Conservation (phyloP, 306 rosid species). For the Ziziphus jujuba region DNA sequence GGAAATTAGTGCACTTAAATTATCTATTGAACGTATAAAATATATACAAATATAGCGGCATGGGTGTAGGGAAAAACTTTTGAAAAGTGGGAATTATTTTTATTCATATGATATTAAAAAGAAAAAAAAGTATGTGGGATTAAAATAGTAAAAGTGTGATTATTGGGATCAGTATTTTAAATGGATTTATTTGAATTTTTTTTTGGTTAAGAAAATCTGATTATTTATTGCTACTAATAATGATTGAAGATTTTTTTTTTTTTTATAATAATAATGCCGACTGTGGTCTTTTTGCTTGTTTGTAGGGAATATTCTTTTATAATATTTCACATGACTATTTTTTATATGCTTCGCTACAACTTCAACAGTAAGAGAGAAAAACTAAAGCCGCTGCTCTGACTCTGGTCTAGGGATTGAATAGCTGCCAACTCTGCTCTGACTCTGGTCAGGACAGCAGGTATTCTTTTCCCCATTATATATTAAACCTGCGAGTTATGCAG, state of each 20-base stretch:
- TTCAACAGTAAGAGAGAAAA: too few species aligned
- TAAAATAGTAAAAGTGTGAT: constrained; percentile 20
- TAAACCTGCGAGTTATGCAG: too few species aligned
- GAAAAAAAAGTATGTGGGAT: constrained; percentile 33
- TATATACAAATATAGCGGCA: constrained; percentile 5
- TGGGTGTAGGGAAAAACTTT: constrained; percentile 24
- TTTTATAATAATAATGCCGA: too few species aligned
- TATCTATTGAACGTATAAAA: constrained; percentile 20
- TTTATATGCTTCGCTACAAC: too few species aligned
- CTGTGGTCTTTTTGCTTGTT: too few species aligned
- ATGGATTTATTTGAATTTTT: constrained; percentile 11
- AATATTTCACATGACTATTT: too few species aligned
- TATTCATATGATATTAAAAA: constrained; percentile 27
- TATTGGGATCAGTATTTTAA: constrained; percentile 39
- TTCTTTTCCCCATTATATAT: too few species aligned
- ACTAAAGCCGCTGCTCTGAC: too few species aligned
- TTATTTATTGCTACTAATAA: constrained; percentile 34
- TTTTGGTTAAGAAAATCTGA: constrained; percentile 15
- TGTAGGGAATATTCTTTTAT: too few species aligned
- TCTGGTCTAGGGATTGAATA: too few species aligned
- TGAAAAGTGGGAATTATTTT: constrained; percentile 37
- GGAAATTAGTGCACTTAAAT: constrained; percentile 30
- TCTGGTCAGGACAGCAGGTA: too few species aligned
- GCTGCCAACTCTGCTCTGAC: too few species aligned
- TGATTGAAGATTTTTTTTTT: constrained; percentile 39